A percentile compares a stretch with the other conserved stretches of the same genome.
Conservation (phyloP, 164 flowering plant species). For the Paratinospora sagittata region DNA sequence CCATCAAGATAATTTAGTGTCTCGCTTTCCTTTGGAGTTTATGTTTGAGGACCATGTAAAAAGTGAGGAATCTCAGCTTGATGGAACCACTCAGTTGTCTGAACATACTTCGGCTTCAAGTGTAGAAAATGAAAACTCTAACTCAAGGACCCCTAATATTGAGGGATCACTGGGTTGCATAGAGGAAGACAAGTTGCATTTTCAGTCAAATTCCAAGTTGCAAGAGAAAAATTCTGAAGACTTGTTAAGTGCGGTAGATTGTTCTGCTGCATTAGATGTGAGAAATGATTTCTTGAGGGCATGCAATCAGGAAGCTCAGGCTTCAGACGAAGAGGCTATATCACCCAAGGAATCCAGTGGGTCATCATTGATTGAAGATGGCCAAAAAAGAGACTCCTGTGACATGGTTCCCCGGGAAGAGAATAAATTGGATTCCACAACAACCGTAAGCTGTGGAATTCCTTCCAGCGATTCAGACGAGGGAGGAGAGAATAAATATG, state of each 20-base stretch:
- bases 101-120: slow-evolving; percentile 9
- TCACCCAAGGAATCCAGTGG: slow-evolving; percentile 17
- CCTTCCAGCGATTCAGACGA: slow-evolving; percentile 12
- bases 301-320: slow-evolving; percentile 9
- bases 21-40: slow-evolving; percentile 77
- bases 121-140: slow-evolving; percentile 17
- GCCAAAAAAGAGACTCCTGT: slow-evolving; percentile 15
- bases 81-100: slow-evolving; percentile 21
- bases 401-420: slow-evolving; percentile 16
- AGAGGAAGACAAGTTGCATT: slow-evolving; percentile 19
- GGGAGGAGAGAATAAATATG: slow-evolving; percentile 12
- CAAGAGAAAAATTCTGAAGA: slow-evolving; percentile 22
- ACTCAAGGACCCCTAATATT: slow-evolving; percentile 15
- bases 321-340: slow-evolving; percentile 7
- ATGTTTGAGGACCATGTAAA: slow-evolving; percentile 37
- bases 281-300: slow-evolving; percentile 17
- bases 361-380: slow-evolving; percentile 21
- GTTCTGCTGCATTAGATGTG: slow-evolving; percentile 25
- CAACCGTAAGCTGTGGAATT: slow-evolving; percentile 9
- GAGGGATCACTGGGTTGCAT: slow-evolving; percentile 9
- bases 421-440: slow-evolving; percentile 18
- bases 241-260: slow-evolving; percentile 18
- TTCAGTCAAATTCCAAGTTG: slow-evolving; percentile 10
- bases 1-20: slow-evolving; percentile 74
- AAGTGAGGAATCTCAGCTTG: slow-evolving; percentile 20